Conservation (phyloP, 306 rosid species). For the Cucumis hystrix region DNA sequence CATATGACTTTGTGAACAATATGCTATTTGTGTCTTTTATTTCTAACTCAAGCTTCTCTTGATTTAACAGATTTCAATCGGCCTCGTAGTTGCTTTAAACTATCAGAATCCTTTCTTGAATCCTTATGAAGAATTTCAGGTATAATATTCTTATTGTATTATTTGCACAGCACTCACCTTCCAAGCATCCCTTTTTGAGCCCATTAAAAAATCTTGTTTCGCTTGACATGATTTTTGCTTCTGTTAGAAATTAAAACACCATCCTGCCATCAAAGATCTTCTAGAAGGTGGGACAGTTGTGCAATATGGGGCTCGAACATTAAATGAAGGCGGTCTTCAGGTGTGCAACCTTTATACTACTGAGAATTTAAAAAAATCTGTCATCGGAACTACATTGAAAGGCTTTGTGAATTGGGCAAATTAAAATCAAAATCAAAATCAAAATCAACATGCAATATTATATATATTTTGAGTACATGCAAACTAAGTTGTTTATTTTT, state of each 20-base stretch:
- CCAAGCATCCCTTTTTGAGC: not conserved
- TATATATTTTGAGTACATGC: not conserved
- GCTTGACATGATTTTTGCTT: constrained; percentile 2
- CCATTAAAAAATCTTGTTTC: not conserved
- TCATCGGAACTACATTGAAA: not conserved
- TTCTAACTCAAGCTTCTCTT: constrained; percentile 2
- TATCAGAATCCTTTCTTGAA: constrained; percentile 70
- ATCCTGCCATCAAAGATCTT: constrained; percentile 65
- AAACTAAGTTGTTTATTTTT: not conserved
- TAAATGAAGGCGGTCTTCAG: constrained; percentile 98
- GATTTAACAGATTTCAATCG: constrained; percentile 59
- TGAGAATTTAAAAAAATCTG: too few species aligned
- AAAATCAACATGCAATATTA: not conserved
- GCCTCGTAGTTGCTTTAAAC: constrained; percentile 84
- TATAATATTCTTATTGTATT: constrained; percentile 12
- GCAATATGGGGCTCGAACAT: constrained; percentile 91
- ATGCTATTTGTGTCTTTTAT: not conserved
- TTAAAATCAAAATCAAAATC: not conserved
- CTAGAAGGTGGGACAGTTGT: constrained; percentile 81
- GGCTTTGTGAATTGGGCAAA: not conserved
- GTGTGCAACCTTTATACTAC: constrained; percentile 20
- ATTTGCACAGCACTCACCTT: not conserved
- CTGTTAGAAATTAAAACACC: constrained; percentile 70
- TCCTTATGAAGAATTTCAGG: constrained; percentile 98
- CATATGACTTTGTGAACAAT: not conserved